Percentiles rank a stretch among this genome's conserved stretches.
These are phyloP conservation scores for Xylaria arbuscula DNA, from an alignment of 2,329 filamentous ascomycete genomes.

Conservation along the genomic window DNA sequence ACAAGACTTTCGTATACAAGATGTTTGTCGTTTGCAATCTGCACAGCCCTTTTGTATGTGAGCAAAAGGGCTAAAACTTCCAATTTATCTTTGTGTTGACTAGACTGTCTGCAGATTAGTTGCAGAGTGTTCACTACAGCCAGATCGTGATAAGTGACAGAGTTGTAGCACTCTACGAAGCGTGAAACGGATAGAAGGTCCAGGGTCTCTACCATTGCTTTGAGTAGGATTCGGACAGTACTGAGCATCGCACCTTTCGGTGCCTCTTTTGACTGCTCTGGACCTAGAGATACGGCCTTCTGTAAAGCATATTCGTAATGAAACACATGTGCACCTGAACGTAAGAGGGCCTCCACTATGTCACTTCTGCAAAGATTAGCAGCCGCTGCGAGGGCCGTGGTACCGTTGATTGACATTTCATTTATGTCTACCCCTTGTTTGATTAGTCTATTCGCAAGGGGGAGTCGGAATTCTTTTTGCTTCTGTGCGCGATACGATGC, in stretches of 20 bases:
- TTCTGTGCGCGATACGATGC: constrained; percentile 21
- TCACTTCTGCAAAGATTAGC: constrained; percentile 26
- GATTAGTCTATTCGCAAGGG: constrained; percentile 30
- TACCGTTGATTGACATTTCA: neutral
- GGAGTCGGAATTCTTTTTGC: constrained; percentile 17
- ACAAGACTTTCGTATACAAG: constrained; percentile 10
- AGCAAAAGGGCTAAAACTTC: constrained; percentile 28
- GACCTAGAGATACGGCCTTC: constrained; percentile 1
- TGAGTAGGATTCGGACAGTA: constrained; percentile 22
- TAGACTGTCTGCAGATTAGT: neutral
- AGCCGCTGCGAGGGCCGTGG: constrained; percentile 22
- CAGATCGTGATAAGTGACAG: neutral
- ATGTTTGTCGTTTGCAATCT: constrained; percentile 1
- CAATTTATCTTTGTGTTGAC: constrained; percentile 23
- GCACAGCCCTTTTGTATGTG: constrained; percentile 9
- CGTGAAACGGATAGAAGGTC: neutral
- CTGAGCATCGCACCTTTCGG: constrained; percentile 24
- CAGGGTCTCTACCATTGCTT: constrained; percentile 19
- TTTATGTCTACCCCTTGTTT: constrained; percentile 27
- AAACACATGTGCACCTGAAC: constrained; percentile 23
- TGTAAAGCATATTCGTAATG: neutral
- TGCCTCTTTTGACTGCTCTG: neutral
- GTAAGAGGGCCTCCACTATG: constrained; percentile 24
- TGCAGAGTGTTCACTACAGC: constrained; percentile 20
- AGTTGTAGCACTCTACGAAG: neutral